A percentile compares a stretch with the other conserved stretches of the same genome.
phyloP scores from a whole-genome alignment of 2,329 filamentous ascomycete species.

The Trichoderma koningiopsis region DNA sequence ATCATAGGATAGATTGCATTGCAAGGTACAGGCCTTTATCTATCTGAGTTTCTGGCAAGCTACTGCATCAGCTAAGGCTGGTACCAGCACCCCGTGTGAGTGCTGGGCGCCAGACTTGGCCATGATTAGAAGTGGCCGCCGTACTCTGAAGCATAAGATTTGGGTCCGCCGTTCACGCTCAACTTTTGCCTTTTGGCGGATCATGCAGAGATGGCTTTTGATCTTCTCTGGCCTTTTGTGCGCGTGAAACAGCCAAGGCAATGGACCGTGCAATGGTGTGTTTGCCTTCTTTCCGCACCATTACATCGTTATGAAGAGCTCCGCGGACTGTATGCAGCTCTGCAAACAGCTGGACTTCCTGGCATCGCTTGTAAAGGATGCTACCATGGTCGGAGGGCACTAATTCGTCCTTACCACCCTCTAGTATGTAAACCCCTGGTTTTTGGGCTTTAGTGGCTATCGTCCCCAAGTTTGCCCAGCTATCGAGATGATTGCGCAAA shows the following conservation, averaged over 20 bases:
- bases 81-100: slow-evolving; percentile 4
- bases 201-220: not conserved
- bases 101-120: not conserved
- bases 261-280: slow-evolving; percentile 50
- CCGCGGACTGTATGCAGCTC: slow-evolving; percentile 47
- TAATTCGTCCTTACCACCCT: slow-evolving; percentile 61
- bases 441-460: slow-evolving; percentile 40
- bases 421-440: slow-evolving; percentile 53
- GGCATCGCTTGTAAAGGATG: slow-evolving; percentile 50
- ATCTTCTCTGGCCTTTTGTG: not conserved
- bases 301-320: slow-evolving; percentile 61
- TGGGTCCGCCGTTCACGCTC: slow-evolving; percentile 1
- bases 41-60: slow-evolving; percentile 6
- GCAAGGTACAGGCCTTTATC: slow-evolving; percentile 19
- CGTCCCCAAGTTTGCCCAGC: slow-evolving; percentile 51
- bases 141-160: slow-evolving; percentile 7
- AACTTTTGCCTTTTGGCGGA: not conserved
- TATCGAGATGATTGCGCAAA: slow-evolving; percentile 65
- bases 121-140: slow-evolving; percentile 10
- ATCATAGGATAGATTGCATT: slow-evolving; percentile 18
- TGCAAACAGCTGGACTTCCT: slow-evolving; percentile 50
- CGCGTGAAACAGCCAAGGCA: slow-evolving; percentile 28
- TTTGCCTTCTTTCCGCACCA: slow-evolving; percentile 50
- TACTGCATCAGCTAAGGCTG: slow-evolving; percentile 11
- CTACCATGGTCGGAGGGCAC: slow-evolving; percentile 56